Conservation (phyloP, 2,329 filamentous ascomycete genomes). For the Trichoderma atroviride region DNA sequence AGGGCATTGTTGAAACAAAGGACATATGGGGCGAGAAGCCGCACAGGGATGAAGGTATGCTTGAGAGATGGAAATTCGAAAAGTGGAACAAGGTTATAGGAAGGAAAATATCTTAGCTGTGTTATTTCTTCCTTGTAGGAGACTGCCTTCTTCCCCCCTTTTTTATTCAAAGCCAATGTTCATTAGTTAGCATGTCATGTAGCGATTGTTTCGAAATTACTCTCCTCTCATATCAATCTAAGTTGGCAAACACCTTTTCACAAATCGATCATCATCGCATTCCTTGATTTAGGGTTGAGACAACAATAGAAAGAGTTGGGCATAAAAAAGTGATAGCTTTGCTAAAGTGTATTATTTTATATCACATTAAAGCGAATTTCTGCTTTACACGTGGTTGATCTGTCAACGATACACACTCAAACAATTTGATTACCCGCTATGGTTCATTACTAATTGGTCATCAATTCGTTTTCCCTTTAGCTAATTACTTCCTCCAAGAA, state of each 20-base stretch:
- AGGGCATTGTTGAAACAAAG: constrained; percentile 14
- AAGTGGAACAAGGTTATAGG: constrained; percentile 15
- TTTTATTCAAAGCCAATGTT: not conserved
- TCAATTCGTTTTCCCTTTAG: not conserved
- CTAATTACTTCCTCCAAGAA: not conserved
- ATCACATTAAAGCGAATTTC: not conserved
- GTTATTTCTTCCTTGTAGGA: not conserved
- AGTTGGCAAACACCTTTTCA: not conserved
- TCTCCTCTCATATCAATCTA: not conserved
- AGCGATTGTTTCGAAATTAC: not conserved
- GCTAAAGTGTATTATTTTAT: not conserved
- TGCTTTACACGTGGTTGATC: not conserved
- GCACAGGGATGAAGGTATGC: not conserved
- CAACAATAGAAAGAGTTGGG: not conserved
- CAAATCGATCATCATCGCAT: not conserved
- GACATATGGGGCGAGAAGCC: not conserved
- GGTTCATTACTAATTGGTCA: not conserved
- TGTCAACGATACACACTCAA: not conserved
- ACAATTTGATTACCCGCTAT: not conserved
- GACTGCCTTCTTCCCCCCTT: not conserved
- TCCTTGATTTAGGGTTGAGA: not conserved
- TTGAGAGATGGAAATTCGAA: constrained; percentile 8
- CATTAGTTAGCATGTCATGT: not conserved
- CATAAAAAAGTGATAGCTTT: not conserved
- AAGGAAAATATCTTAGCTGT: constrained; percentile 1